Conservation (phyloP, 2,329 filamentous ascomycete genomes). For the Alternaria incomplexa region DNA sequence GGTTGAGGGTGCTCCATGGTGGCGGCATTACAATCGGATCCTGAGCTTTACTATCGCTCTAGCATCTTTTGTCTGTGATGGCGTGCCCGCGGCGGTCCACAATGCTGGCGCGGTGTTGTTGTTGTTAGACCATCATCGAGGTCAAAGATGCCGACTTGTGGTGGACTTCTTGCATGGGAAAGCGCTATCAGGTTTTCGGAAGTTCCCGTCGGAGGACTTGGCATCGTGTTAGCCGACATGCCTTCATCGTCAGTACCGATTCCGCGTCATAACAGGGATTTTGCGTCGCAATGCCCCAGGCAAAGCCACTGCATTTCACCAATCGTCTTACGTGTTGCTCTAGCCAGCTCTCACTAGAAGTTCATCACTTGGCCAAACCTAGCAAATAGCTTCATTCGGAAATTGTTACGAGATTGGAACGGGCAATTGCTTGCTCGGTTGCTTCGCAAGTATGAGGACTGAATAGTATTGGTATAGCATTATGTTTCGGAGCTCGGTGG, state of each 20-base stretch:
- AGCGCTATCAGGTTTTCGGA: neutral
- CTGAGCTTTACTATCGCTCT: slow-evolving; percentile 19
- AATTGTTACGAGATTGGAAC: neutral
- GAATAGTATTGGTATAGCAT: neutral
- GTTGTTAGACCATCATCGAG: neutral
- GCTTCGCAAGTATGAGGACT: neutral
- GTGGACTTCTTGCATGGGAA: neutral
- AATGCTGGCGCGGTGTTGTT: neutral
- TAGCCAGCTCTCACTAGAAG: neutral
- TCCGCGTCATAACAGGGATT: neutral
- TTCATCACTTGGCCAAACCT: neutral
- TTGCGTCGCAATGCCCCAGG: neutral
- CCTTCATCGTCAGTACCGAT: neutral
- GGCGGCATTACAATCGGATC: slow-evolving; percentile 23
- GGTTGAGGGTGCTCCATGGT: slow-evolving; percentile 23
- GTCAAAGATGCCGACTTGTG: neutral
- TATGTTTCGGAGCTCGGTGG: neutral
- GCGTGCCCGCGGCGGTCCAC: neutral
- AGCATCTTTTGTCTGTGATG: slow-evolving; percentile 11
- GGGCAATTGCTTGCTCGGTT: neutral
- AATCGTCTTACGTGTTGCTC: neutral
- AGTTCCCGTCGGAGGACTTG: neutral
- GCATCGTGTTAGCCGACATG: neutral
- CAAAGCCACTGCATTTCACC: neutral
- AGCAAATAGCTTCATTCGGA: neutral